Conservation (phyloP, 495 filamentous ascomycete genomes). For the Oidiodendron maius region DNA sequence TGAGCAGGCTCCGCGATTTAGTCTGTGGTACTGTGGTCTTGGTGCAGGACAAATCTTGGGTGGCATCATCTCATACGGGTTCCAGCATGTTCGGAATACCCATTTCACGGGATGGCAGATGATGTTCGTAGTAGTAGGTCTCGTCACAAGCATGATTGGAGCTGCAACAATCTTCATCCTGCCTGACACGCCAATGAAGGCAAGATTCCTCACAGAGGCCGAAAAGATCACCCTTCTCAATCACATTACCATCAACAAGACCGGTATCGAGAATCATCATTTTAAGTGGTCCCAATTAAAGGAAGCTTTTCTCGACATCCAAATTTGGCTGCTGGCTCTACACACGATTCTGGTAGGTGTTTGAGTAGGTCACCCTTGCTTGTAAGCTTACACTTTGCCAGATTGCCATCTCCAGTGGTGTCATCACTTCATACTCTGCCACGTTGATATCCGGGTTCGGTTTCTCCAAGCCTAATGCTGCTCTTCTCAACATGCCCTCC, state of each 20-base stretch:
- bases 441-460: conserved; percentile 38
- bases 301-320: background rate
- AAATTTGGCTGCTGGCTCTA: background rate
- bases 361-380: too few species aligned
- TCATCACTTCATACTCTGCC: conserved; percentile 63
- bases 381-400: conserved; percentile 26
- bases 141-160: background rate
- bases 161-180: background rate
- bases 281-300: background rate
- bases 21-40: background rate
- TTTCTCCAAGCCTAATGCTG: background rate
- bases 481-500: conserved; percentile 19
- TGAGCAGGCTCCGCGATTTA: background rate
- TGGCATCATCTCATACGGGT: background rate
- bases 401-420: conserved; percentile 42
- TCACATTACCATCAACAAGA: background rate
- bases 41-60: background rate
- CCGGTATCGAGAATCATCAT: background rate
- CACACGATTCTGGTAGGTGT: background rate
- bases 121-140: background rate
- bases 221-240: background rate
- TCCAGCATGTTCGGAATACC: background rate
- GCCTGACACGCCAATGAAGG: background rate
- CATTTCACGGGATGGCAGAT: background rate
- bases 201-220: background rate